Conservation (phyloP, 352 stramenopile species). For the Phytophthora tubulina region DNA sequence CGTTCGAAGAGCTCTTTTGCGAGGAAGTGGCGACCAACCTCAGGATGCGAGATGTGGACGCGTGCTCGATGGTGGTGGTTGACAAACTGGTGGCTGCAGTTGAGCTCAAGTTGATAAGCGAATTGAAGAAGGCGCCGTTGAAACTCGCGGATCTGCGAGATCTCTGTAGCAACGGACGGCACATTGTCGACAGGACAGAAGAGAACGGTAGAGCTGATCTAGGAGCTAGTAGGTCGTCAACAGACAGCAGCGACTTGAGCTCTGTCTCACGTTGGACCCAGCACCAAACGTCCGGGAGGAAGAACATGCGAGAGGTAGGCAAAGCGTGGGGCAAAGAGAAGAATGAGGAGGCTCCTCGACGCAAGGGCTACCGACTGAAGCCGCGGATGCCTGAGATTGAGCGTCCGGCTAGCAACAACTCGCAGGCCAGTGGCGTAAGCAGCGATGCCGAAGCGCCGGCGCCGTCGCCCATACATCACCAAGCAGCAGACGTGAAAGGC, state of each 20-base stretch:
- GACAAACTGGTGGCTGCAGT: constrained; percentile 54
- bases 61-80: constrained; percentile 51
- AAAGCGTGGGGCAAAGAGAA: constrained; percentile 33
- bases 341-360: background rate
- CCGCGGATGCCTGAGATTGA: constrained; percentile 42
- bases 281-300: constrained; percentile 28
- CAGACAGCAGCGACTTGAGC: background rate
- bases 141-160: constrained; percentile 50
- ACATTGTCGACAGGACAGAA: constrained; percentile 37
- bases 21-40: constrained; percentile 54
- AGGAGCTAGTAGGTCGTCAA: constrained; percentile 9
- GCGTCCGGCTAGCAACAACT: constrained; percentile 21
- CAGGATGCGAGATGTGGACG: constrained; percentile 41
- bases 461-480: background rate
- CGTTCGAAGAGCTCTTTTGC: constrained; percentile 78
- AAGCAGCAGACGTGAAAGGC: constrained; percentile 6
- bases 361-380: constrained; percentile 34
- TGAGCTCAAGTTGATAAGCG: constrained; percentile 47
- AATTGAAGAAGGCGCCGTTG: constrained; percentile 59
- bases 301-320: constrained; percentile 35
- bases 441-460: constrained; percentile 28
- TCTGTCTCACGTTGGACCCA: constrained; percentile 39
- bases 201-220: constrained; percentile 2
- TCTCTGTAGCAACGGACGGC: constrained; percentile 55
- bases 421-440: constrained; percentile 27